Evolutionary conservation across 2,329 filamentous ascomycete genomes (phyloP), one percentile per base, ranked within the genome.

Genomic region (Coniochaeta prunicola): DNA sequence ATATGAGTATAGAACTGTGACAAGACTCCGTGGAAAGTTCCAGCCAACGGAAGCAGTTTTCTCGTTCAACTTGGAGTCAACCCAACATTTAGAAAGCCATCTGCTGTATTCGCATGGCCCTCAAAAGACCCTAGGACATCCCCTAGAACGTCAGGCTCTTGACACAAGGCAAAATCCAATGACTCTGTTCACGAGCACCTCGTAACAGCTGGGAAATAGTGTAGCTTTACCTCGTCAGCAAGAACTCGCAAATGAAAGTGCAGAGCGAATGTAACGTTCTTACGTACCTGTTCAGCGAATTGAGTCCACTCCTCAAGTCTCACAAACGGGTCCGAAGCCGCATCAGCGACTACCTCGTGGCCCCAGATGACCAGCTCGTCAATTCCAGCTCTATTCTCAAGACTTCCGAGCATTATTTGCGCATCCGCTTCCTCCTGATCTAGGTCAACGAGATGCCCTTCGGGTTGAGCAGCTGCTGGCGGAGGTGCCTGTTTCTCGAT

Each of bases 341-440:
- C 78, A 60, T 88, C 85, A 6, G 85, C 85, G 56, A 83, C 66
- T 1, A 75, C 72, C 64, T 94, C 92, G 70, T 96, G 92, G 0
- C 83, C 87, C 92, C 92, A 97, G n/a, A 96, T 80, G 3, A 91
- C 74, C 56, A 96, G 71, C 58, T 89, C 79, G 7, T 91, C 84
- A 68, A 97, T 97, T 17, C 79, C 79, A 1, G 85, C 86, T 21
- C 86, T 77, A 48, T 84, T 77, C 56, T 89, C 80, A 64, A 93
- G 74, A 21, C 77, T 78, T 10, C 84, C 81, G 1, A 82, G 77
- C 26, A 82, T 77, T 13, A 76, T 70, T 8, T 69, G 66, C 42
- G 75, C 67, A 17, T 77, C 75, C 2, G 78, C 75, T 40, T 75
- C 67, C n/a, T 77, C 75, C 2, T 78, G 75, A 1, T 76, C 74